Conservation (phyloP, 108 stramenopile genomes). For the Schizochytrium sp. region DNA sequence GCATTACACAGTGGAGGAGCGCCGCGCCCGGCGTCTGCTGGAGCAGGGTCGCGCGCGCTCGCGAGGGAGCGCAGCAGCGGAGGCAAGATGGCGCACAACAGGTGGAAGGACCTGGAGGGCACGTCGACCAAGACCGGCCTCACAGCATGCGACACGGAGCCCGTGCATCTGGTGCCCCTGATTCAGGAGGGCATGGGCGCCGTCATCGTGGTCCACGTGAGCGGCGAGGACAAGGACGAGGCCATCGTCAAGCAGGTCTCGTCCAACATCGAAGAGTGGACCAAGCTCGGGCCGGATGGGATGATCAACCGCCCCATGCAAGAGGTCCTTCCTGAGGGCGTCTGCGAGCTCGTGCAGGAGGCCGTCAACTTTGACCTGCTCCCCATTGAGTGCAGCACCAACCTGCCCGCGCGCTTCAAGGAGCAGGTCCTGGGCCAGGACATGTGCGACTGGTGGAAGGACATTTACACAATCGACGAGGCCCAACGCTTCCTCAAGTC, state of each 20-base stretch:
- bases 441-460: background rate
- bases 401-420: background rate
- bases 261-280: background rate
- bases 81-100: background rate
- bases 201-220: background rate
- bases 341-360: background rate
- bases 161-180: background rate
- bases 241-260: background rate
- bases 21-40: no score
- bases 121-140: background rate
- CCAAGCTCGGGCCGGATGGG: background rate
- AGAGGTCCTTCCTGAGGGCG: background rate
- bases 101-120: background rate
- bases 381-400: background rate
- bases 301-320: background rate
- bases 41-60: no score
- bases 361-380: background rate
- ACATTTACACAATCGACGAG: background rate
- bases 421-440: background rate
- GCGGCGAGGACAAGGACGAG: background rate
- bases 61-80: no score
- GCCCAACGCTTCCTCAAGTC: background rate
- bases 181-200: conserved; percentile 8
- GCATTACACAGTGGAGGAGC: no score
- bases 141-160: background rate